Conservation (phyloP, 2,329 filamentous ascomycete species). For the Phoma sp. region DNA sequence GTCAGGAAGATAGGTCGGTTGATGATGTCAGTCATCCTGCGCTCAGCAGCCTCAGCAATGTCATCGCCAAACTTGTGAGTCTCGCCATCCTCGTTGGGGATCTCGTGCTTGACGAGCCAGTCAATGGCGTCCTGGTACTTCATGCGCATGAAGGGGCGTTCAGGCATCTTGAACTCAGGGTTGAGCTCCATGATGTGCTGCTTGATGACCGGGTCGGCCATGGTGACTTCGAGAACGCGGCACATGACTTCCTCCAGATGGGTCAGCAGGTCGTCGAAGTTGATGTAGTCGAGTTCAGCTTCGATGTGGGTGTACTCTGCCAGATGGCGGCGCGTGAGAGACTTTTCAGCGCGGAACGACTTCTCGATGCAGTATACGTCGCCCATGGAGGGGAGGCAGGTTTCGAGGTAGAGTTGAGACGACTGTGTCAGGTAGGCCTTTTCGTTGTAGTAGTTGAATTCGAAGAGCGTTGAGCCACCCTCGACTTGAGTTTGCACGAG, state of each 20-base stretch:
- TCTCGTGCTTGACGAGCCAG: conserved; percentile 90
- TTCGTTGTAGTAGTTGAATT: conserved; percentile 87
- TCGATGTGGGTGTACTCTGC: conserved; percentile 98
- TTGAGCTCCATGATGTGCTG: conserved; percentile 84
- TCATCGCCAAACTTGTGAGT: conserved; percentile 94
- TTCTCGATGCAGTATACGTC: conserved; percentile 99
- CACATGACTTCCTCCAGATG: conserved; percentile 91
- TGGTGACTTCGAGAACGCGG: conserved; percentile 78
- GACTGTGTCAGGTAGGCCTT: conserved; percentile 95
- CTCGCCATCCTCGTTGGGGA: conserved; percentile 90
- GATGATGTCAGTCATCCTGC: conserved; percentile 95
- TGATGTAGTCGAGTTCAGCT: conserved; percentile 94
- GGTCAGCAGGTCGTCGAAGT: conserved; percentile 83
- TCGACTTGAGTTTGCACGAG: conserved; percentile 96
- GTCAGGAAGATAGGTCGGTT: conserved; percentile 95
- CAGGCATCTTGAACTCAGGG: conserved; percentile 83
- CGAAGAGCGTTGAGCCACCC: conserved; percentile 89
- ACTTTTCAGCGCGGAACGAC: conserved; percentile 98
- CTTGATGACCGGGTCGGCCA: conserved; percentile 76
- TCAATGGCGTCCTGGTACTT: conserved; percentile 91
- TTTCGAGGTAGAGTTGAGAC: conserved; percentile 97
- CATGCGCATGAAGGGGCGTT: conserved; percentile 92
- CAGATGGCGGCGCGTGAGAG: conserved; percentile 89
- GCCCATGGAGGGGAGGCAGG: conserved; percentile 85
- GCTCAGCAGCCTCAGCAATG: conserved; percentile 96